phyloP scores from a whole-genome alignment of 1,139 yeast species.

The Saccharomyces hybrid region DNA sequence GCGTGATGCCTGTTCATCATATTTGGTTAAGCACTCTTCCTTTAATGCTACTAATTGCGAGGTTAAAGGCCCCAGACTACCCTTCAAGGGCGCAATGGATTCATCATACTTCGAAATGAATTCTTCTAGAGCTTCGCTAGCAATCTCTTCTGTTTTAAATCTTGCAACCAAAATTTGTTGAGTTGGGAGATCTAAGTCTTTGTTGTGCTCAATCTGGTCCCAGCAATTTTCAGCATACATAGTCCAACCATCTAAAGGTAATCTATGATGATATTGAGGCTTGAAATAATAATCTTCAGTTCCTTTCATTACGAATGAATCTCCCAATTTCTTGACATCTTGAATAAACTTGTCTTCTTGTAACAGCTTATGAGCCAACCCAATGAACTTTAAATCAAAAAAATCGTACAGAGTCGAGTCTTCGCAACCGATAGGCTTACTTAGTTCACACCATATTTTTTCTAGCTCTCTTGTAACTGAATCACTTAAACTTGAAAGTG shows the following conservation, averaged over 20 bases:
- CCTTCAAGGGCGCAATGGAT: slow-evolving; percentile 12
- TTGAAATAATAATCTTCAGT: slow-evolving; percentile 43
- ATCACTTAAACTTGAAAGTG: slow-evolving; percentile 59
- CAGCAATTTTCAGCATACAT: slow-evolving; percentile 85
- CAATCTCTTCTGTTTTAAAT: slow-evolving; percentile 88
- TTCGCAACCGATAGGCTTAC: slow-evolving; percentile 60
- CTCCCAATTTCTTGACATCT: slow-evolving; percentile 60
- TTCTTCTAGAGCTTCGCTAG: slow-evolving; percentile 28
- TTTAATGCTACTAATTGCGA: slow-evolving; percentile 38
- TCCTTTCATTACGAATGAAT: slow-evolving; percentile 33
- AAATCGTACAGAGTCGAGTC: slow-evolving; percentile 57
- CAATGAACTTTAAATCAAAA: slow-evolving; percentile 75
- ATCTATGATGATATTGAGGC: slow-evolving; percentile 67
- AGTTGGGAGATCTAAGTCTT: slow-evolving; percentile 91
- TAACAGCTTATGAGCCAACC: slow-evolving; percentile 77
- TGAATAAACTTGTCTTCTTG: slow-evolving; percentile 65
- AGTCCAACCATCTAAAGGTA: slow-evolving; percentile 96
- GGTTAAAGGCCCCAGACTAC: slow-evolving; percentile 39
- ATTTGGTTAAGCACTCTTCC: slow-evolving; percentile 42
- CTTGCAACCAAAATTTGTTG: slow-evolving; percentile 92
- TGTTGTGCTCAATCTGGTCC: slow-evolving; percentile 88
- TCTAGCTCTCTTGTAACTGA: slow-evolving; percentile 65
- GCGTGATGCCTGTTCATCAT: slow-evolving; percentile 64
- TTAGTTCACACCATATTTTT: slow-evolving; percentile 69
- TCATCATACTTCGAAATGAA: slow-evolving; percentile 20